Percentiles rank a stretch among this genome's conserved stretches.
Conservation (phyloP, 768 basidiomycete genomes). For the Gymnopilus dilepis region DNA sequence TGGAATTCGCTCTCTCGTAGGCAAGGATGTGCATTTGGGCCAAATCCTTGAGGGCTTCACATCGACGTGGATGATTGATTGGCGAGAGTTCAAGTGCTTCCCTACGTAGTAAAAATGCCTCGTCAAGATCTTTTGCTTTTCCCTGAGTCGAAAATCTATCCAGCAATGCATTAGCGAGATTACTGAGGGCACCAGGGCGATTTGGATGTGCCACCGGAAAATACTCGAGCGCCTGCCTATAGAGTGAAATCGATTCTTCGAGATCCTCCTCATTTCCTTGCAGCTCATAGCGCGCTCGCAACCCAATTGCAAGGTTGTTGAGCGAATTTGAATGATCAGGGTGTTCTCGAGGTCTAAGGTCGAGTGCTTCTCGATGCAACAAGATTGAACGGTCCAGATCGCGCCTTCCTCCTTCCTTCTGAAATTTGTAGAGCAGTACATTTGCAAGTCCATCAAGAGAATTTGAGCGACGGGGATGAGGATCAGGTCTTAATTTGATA, state of each 20-base stretch:
- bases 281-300: too few relatives aligned
- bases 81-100: slow-evolving; percentile 7
- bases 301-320: too few relatives aligned
- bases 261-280: neutral
- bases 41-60: slow-evolving; percentile 7
- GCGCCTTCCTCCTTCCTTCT: too few relatives aligned
- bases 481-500: neutral
- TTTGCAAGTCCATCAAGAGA: slow-evolving; percentile 13
- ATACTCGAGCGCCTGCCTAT: neutral
- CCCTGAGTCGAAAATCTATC: neutral
- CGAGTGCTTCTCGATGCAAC: too few relatives aligned
- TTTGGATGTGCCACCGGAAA: neutral
- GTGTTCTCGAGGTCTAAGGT: too few relatives aligned
- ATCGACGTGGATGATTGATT: neutral
- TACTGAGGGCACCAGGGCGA: neutral
- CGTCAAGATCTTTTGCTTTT: neutral
- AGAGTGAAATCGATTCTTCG: slow-evolving; percentile 1
- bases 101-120: neutral
- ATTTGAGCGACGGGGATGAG: neutral
- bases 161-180: neutral
- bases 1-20: neutral
- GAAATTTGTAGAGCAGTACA: too few relatives aligned
- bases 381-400: too few relatives aligned
- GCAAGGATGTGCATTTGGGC: neutral
- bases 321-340: too few relatives aligned